Base-by-base conservation (phyloP, 805 yeast species). In the Wickerhamiella occidentalis region DNA sequence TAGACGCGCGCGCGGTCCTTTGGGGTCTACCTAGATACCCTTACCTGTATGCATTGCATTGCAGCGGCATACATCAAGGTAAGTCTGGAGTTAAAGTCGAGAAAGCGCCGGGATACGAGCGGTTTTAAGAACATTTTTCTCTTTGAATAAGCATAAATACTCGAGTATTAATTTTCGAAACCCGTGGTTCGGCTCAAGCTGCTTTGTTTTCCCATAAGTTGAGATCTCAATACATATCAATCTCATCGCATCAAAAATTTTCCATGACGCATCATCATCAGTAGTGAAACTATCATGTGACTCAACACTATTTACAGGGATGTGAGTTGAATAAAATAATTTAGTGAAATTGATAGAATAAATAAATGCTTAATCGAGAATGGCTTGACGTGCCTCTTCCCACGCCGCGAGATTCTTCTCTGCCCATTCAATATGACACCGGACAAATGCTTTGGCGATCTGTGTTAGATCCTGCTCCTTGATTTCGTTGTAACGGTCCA, bases 381-480 rank as follows among this genome's bases (percentile, higher is more conserved):
- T 53, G 18, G 60, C 62, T 47, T 54, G 57, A 35, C 71, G 65
- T n/a, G 80, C 76, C 51, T 77, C 83, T 52, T 76, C 77, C 85
- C 85, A 80, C 33, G 75, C 70, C 55, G 79, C 83, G 40, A 78
- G 63, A 58, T 80, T 80, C 65, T 78, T 77, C 57, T 70, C 71
- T 4, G 84, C 82, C 86, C 86, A 80, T 49, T 74, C 76, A 26
- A 77, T 64, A 30, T 80, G 72, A 49, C 77, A 74, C 30, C 74
- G 64, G 48, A 79, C 72, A 58, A 78, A 80, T 15, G 77, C 73
- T 22, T 55, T 40, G 50, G 80, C 67, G 54, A 79, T 77, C 45
- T 68, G 68, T 52, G 71, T 70, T 46, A 80, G 69, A 41, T 76
- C 75, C 37, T 70, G 71, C 49, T 76, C 70, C 54, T 76, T 78